phyloP scores from a whole-genome alignment of 1,139 yeast species.

The Geotrichum aggregatum region DNA sequence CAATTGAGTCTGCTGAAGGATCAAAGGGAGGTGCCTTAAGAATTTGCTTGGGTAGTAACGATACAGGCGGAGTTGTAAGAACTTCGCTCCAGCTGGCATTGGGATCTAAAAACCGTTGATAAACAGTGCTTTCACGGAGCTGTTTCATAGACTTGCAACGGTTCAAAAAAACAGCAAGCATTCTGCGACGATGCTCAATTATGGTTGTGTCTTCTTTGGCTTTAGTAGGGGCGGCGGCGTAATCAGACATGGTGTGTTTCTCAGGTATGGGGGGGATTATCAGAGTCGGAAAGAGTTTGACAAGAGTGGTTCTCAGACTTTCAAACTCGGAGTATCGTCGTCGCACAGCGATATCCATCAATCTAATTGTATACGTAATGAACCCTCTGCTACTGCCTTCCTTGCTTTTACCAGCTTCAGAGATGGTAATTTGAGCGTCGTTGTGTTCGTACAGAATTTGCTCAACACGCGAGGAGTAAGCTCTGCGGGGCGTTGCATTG shows the following conservation, averaged over 20 bases:
- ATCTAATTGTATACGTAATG: constrained; percentile 73
- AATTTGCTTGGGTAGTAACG: constrained; percentile 50
- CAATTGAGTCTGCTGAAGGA: constrained; percentile 50
- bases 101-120: constrained; percentile 78
- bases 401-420: constrained; percentile 72
- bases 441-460: constrained; percentile 38
- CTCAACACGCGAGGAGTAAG: constrained; percentile 39
- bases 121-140: constrained; percentile 57
- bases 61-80: constrained; percentile 53
- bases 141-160: constrained; percentile 60
- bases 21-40: constrained; percentile 54
- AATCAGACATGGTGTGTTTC: constrained; percentile 61
- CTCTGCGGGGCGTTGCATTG: constrained; percentile 8
- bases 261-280: constrained; percentile 94
- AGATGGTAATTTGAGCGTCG: constrained; percentile 50
- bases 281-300: constrained; percentile 72
- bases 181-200: constrained; percentile 65
- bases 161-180: constrained; percentile 72
- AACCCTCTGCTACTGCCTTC: constrained; percentile 72
- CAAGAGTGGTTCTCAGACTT: constrained; percentile 63
- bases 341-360: constrained; percentile 58
- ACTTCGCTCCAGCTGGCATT: constrained; percentile 70
- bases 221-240: constrained; percentile 52
- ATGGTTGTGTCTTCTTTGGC: constrained; percentile 52
- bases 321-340: constrained; percentile 92